Base-by-base conservation (phyloP, 805 yeast genomes). In the Teunomyces cretensis region DNA sequence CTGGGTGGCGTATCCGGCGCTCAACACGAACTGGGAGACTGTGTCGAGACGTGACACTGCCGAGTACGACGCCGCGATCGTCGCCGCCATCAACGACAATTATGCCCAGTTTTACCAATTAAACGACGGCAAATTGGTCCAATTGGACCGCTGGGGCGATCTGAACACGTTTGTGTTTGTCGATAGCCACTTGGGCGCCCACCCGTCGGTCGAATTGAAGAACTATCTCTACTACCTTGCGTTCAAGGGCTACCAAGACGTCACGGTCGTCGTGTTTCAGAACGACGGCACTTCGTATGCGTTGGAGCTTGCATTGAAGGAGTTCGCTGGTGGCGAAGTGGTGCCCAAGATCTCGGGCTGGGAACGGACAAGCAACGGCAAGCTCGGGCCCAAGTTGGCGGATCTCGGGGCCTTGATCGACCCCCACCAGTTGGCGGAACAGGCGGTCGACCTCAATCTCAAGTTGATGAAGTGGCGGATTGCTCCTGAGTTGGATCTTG, bases 381-480 rank as follows among this genome's bases (percentile, higher is more conserved):
- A 83, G 54, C 68, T 91, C 11, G 84, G 85, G 0, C 97, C 98
- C 1, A 88, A 89, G 57, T 53, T 84, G 15, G 90, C 96, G 0
- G 94, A 95, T 61, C 64, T 94, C 44, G 90, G 94, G 1, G 67
- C 89, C 0, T 69, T 94, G 36, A 80, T 92, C 30, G 83, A 92
- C 60, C 99, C 99, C 0, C 51, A 73, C 9, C 83, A 86, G 51
- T 70, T 94, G 16, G 92, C 97, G 0, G 87, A 85, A 48, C 98
- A 95, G 64, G 92, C 97, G 0, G 91, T 90, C 5, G 97, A 91
- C 61, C 74, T 94, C 45, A 94, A 94, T 59, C 70, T 94, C 47
- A 88, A 88, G 66, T 70, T 94, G 37, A 94, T 94, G 99, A 89
- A 90, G 60, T 94, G 99, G 99, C 76, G 99, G 53, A 79, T 94